Percentiles rank a stretch among this genome's conserved stretches.
Evolutionary conservation across 208 protist species (phyloP).

Genomic region (Paratrypanosoma confusum): DNA sequence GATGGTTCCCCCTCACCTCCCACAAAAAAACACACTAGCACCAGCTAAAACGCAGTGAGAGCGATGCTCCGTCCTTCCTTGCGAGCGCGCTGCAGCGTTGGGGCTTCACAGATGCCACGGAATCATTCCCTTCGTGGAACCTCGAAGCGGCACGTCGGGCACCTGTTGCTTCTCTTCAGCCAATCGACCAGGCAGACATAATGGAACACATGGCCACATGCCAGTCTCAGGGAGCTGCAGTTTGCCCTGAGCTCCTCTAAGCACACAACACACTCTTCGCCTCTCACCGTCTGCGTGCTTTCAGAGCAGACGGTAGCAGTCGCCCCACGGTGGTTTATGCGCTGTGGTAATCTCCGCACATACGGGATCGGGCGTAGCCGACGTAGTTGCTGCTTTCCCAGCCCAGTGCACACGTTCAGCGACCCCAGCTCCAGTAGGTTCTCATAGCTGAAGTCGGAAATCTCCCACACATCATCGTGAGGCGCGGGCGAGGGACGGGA

Average conservation of each 20-base stretch:
- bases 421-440: constrained; percentile 18
- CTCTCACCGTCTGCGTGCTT: too few relatives aligned
- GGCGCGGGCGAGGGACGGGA: neutral
- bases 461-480: constrained; percentile 13
- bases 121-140: constrained; percentile 7
- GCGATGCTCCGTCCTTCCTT: too few relatives aligned
- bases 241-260: constrained; percentile 14
- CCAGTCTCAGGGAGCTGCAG: constrained; percentile 9
- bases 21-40: too few relatives aligned
- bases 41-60: too few relatives aligned
- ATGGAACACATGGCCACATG: constrained; percentile 27
- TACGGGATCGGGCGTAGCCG: constrained; percentile 6
- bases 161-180: constrained; percentile 25
- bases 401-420: constrained; percentile 5
- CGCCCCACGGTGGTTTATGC: neutral
- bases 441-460: constrained; percentile 28
- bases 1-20: too few relatives aligned
- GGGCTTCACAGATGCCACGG: too few relatives aligned
- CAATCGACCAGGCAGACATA: constrained; percentile 28
- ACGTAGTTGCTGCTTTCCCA: constrained; percentile 17
- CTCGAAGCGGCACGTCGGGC: constrained; percentile 26
- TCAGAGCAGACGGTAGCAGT: neutral
- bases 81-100: too few relatives aligned
- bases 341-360: neutral
- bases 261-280: constrained; percentile 25